Evolutionary conservation across 306 rosid genomes (phyloP), one percentile per base, ranked within the genome.

Genomic region (Quercus rubra): DNA sequence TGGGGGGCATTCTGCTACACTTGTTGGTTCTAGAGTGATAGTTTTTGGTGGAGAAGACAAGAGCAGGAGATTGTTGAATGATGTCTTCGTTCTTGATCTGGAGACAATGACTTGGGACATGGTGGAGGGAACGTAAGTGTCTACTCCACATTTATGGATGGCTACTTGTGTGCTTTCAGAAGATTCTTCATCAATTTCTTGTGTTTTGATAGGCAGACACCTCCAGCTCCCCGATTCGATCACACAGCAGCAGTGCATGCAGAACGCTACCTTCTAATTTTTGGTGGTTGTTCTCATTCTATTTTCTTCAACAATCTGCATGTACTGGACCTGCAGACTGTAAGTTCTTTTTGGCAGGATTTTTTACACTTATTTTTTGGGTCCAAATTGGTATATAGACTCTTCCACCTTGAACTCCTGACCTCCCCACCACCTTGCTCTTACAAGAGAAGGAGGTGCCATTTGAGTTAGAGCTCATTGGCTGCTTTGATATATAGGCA

Each of bases 281-380:
- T 93, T 77, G 99, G 99, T 27, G 98, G 99, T 79, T 96, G 99
- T 78, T 96, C 98, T 78, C 97, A 93, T 86, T 86, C 97, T 72
- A 83, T 78, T 81, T 93, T 96, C 88, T 96, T 90, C 91, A 90
- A 85, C 64, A 96, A 96, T 88, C 91, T 93, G 77, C 97, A 91
- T 81, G 84, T 96, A 43, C 89, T 96, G 80, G 99, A 96, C 88
- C 78, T 93, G 86, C 91, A 87, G 81, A 85, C 96, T 17, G 99
- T 96, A 81, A 89, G 98, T 78, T 43, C 61, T 83, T 63, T 63
- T 52, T 59, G n/a, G 15, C n/a, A 35, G 38, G 11, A 23, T 70
- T 18, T 75, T 18, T 64, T 27, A 54, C 51, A 43, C 21, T 78
- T 43, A 41, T 54, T 18, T 63, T 15, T 63, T 61, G 56, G 33